Conservation (phyloP, 169 alveolate species). For the Plasmodium blacklocki region DNA sequence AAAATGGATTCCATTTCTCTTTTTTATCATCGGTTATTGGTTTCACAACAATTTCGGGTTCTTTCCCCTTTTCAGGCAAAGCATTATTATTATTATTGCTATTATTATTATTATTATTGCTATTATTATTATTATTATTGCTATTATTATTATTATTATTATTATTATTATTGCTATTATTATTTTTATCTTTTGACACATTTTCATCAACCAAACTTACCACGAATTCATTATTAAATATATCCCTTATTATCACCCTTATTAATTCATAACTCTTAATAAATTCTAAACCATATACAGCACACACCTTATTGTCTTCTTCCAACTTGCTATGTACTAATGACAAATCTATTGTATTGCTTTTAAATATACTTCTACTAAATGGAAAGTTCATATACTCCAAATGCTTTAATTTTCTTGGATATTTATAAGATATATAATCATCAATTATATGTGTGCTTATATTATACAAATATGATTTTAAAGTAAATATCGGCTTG, state of each 20-base stretch:
- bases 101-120: neutral
- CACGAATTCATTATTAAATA: slow-evolving; percentile 24
- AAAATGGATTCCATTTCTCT: too few relatives aligned
- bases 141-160: neutral
- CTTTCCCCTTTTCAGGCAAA: neutral
- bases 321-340: neutral
- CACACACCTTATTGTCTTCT: neutral
- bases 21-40: too few relatives aligned
- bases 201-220: neutral
- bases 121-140: neutral
- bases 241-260: slow-evolving; percentile 24
- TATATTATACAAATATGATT: slow-evolving; percentile 23
- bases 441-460: slow-evolving; percentile 19
- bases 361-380: slow-evolving; percentile 27
- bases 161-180: neutral
- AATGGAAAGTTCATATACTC: slow-evolving; percentile 26
- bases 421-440: slow-evolving; percentile 15
- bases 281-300: slow-evolving; percentile 6
- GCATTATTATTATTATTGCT: neutral
- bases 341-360: neutral
- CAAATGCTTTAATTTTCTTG: slow-evolving; percentile 20
- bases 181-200: neutral
- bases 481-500: slow-evolving; percentile 29
- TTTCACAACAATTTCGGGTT: neutral
- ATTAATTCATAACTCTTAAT: slow-evolving; percentile 2